These are phyloP conservation scores for Emericellopsis atlantica DNA, from an alignment of 2,329 filamentous ascomycete genomes.

Conservation along the genomic window DNA sequence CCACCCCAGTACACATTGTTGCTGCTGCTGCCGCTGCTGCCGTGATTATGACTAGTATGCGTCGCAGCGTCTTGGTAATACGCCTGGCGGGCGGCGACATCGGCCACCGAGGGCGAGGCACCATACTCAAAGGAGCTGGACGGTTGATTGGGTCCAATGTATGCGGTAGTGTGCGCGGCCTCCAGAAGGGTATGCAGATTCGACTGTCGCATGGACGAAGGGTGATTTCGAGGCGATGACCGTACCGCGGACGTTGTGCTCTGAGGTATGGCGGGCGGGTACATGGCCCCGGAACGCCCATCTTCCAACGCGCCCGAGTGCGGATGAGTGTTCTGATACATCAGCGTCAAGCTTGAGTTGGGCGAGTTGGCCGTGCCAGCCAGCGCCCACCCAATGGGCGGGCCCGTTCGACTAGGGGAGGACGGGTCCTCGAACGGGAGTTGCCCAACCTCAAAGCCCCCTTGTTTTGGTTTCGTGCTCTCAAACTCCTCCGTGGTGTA, in stretches of 20 bases:
- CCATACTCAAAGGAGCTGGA: slow-evolving; percentile 11
- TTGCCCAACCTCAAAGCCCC: slow-evolving; percentile 15
- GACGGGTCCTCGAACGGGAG: slow-evolving; percentile 29
- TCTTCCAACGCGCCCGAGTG: slow-evolving; percentile 49
- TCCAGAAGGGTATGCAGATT: not conserved
- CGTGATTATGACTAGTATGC: slow-evolving; percentile 5
- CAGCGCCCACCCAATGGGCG: slow-evolving; percentile 69
- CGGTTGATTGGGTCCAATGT: slow-evolving; percentile 6
- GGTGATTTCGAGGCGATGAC: slow-evolving; percentile 22
- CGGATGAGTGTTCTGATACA: slow-evolving; percentile 52
- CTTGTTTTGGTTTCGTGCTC: slow-evolving; percentile 41
- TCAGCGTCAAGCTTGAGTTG: slow-evolving; percentile 68
- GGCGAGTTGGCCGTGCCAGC: slow-evolving; percentile 79
- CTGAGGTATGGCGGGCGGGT: slow-evolving; percentile 35
- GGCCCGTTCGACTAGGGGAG: slow-evolving; percentile 31
- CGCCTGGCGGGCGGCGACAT: no score
- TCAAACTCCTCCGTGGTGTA: slow-evolving; percentile 66
- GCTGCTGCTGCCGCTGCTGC: slow-evolving; percentile 17
- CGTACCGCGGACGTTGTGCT: slow-evolving; percentile 33
- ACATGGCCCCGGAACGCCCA: slow-evolving; percentile 35
- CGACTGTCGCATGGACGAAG: slow-evolving; percentile 4
- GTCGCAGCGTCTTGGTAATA: no score
- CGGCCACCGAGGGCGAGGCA: no score
- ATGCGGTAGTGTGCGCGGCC: no score
- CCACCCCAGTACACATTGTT: slow-evolving; percentile 12